These are phyloP conservation scores for Ophiostoma ulmi DNA, from an alignment of 2,329 filamentous ascomycete genomes.

Conservation along the genomic window DNA sequence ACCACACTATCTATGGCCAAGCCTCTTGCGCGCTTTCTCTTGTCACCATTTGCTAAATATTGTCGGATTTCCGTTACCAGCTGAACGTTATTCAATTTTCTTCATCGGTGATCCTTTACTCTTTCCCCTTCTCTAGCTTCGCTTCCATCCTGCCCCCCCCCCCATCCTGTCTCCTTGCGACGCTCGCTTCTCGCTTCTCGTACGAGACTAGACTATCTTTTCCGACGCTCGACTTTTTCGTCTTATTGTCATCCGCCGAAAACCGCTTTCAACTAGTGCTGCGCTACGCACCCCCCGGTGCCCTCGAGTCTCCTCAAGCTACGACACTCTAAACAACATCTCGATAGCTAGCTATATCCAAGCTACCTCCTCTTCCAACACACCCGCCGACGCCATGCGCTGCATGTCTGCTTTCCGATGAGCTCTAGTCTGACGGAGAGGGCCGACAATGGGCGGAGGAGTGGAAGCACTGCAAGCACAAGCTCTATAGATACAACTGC, in stretches of 20 bases:
- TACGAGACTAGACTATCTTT: background rate
- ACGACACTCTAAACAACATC: background rate
- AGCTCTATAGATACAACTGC: background rate
- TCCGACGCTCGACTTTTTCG: background rate
- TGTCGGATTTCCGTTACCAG: background rate
- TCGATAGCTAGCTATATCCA: background rate
- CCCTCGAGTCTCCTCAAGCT: conserved; percentile 8
- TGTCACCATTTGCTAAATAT: background rate
- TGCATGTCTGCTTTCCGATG: conserved; percentile 26
- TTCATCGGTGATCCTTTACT: background rate
- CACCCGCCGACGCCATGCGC: conserved; percentile 26
- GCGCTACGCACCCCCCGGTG: background rate
- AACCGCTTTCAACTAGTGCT: background rate
- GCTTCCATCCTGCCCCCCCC: background rate
- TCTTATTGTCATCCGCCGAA: background rate
- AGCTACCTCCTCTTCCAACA: conserved; percentile 15
- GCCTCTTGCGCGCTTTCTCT: background rate
- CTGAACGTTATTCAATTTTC: background rate
- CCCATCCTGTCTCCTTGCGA: background rate
- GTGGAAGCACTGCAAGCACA: background rate
- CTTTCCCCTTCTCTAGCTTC: background rate
- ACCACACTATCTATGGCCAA: background rate
- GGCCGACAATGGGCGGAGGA: conserved; percentile 22
- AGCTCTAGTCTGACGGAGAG: conserved; percentile 29
- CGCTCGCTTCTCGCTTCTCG: conserved; percentile 4